Evolutionary conservation across 1,284 basidiomycete genomes (phyloP), one percentile per base, ranked within the genome.

Genomic region (Apiotrichum akiyoshidainum): DNA sequence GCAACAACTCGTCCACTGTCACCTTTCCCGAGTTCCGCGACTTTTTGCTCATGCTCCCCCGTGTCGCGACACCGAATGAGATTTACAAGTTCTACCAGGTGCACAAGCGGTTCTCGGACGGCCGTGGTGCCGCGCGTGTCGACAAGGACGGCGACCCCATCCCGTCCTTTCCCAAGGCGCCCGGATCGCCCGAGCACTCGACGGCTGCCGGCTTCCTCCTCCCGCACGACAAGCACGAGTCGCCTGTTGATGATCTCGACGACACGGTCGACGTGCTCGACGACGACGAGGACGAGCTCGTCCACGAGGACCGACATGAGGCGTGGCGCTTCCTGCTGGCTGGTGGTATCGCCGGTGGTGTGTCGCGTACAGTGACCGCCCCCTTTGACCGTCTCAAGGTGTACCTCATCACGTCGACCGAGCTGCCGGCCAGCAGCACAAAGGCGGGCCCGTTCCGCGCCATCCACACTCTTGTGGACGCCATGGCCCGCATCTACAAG

Each of bases 321-420:
- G 88, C 93, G 2, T 79, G 92, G 75, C 90, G 89, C 71, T 99
- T 96, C 78, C 83, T 99, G 46, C 78, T 93, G 14, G 96, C 95
- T 1, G 95, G 96, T 42, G 95, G 95, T 17, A 81, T 96, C 17
- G 96, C 95, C 16, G 95, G 95, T 55, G 90, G 89, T 64, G 94
- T 98, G 21, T 98, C 94, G 19, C 83, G 96, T 64, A 90, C 93
- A 40, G 93, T 92, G 59, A 99, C 96, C 0, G 96, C 96, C 7
- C 96, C 96, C 0, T 98, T 99, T 67, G 96, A 99, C 78, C 86
- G 96, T 58, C 81, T 99, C 51, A 99, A 97, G 79, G 86, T 99
- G 57, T 99, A 96, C 77, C 84, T 99, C 58, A 99, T 99, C 65
- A 99, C 95, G 83, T 69, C 82, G 83, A 71, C 76, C 37, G 57